phyloP scores from a whole-genome alignment of 768 basidiomycete species.

The Favolaschia claudopus region DNA sequence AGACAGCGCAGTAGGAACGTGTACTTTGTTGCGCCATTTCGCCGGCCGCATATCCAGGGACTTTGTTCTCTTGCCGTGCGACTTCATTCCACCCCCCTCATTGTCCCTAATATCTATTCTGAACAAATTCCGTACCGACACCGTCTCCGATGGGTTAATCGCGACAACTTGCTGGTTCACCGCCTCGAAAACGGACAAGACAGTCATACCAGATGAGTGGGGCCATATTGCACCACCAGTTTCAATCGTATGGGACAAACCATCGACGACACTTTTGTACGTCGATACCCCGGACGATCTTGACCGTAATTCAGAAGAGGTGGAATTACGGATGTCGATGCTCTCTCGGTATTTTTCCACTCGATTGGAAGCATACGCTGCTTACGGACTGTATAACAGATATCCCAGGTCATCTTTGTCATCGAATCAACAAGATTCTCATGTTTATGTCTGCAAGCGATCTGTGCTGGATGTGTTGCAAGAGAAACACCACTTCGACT shows the following conservation, averaged over 20 bases:
- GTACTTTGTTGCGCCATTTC: constrained; percentile 79
- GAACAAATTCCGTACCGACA: constrained; percentile 83
- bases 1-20: constrained; percentile 73
- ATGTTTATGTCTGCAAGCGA: constrained; percentile 88
- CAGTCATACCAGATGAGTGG: constrained; percentile 71
- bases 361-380: constrained; percentile 6
- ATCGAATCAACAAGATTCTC: constrained; percentile 78
- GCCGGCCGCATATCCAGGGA: constrained; percentile 79
- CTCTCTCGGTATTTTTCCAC: constrained; percentile 59
- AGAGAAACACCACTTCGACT: constrained; percentile 76
- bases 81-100: constrained; percentile 81
- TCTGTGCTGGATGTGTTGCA: constrained; percentile 75
- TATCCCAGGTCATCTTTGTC: constrained; percentile 78
- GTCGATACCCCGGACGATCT: constrained; percentile 74
- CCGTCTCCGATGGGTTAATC: constrained; percentile 67
- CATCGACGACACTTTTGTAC: constrained; percentile 70
- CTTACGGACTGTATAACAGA: constrained; percentile 43
- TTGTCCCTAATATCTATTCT: constrained; percentile 76
- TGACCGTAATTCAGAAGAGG: constrained; percentile 73
- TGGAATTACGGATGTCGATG: constrained; percentile 79
- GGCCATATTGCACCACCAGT: constrained; percentile 49
- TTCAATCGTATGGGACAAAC: constrained; percentile 75
- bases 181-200: constrained; percentile 59
- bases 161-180: constrained; percentile 75
- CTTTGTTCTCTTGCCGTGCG: constrained; percentile 90